Percentiles rank a stretch among this genome's conserved stretches.
Evolutionary conservation across 441 rosid genomes (phyloP).

Genomic region (Pelargonium hybrid): DNA sequence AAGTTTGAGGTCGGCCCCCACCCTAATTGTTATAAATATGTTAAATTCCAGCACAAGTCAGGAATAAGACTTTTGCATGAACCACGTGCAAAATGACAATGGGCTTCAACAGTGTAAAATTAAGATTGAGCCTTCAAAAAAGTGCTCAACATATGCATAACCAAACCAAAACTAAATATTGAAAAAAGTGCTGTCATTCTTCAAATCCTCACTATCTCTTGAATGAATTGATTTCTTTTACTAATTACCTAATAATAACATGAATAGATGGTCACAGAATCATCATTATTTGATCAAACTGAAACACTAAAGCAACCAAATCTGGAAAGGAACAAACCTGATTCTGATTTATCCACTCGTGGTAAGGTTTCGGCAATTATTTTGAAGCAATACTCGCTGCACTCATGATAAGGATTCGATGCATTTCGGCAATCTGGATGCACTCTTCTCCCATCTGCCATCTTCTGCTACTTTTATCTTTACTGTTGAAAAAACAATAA

Average conservation of each 20-base stretch:
- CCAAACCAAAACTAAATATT: neutral
- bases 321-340: constrained; percentile 11
- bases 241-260: neutral
- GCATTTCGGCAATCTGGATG: constrained; percentile 5
- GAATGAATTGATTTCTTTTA: neutral
- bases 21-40: too few species aligned
- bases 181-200: neutral
- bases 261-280: neutral
- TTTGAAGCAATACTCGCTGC: constrained; percentile 25
- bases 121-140: too few species aligned
- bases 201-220: neutral
- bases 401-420: constrained; percentile 16
- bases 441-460: neutral
- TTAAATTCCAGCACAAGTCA: too few species aligned
- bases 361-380: constrained; percentile 51
- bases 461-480: neutral
- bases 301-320: neutral
- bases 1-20: too few species aligned
- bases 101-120: too few species aligned
- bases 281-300: neutral
- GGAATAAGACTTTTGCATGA: too few species aligned
- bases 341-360: constrained; percentile 24
- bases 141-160: neutral
- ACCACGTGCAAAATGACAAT: too few species aligned
- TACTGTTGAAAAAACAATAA: neutral